phyloP scores from a whole-genome alignment of 1,139 yeast species.

The Geotrichum aggregatum region DNA sequence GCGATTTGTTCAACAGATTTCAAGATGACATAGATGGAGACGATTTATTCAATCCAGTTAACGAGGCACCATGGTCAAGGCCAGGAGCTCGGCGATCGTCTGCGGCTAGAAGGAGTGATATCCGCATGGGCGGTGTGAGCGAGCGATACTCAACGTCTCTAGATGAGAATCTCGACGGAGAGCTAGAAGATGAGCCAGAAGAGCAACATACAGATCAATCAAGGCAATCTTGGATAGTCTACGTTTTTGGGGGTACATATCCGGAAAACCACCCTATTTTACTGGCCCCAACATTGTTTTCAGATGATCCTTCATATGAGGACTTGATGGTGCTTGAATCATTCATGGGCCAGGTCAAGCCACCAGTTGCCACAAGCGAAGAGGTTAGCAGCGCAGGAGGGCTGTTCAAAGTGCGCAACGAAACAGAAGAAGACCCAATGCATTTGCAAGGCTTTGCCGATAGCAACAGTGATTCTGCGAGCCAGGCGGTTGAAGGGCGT shows the following conservation, averaged over 20 bases:
- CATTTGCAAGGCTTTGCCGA: constrained; percentile 20
- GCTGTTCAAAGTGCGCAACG: constrained; percentile 25
- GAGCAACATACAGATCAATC: constrained; percentile 19
- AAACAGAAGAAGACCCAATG: constrained; percentile 17
- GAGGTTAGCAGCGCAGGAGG: constrained; percentile 45
- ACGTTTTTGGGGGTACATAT: constrained; percentile 49
- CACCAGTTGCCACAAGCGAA: constrained; percentile 43
- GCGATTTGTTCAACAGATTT: constrained; percentile 4
- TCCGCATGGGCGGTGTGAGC: constrained; percentile 2
- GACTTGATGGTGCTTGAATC: constrained; percentile 46
- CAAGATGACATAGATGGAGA: constrained; percentile 18
- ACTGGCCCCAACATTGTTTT: constrained; percentile 46
- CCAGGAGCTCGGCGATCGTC: neutral
- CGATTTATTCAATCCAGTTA: neutral
- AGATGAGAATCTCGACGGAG: constrained; percentile 1
- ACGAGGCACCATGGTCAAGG: neutral
- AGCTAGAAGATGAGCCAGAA: neutral
- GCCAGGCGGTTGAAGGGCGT: constrained; percentile 31
- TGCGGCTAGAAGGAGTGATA: no score
- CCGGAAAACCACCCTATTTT: constrained; percentile 48
- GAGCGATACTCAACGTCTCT: constrained; percentile 1
- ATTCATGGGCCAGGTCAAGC: constrained; percentile 46
- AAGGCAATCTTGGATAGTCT: constrained; percentile 48
- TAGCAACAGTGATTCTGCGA: constrained; percentile 7
- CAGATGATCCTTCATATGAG: constrained; percentile 49